A percentile compares a stretch with the other conserved stretches of the same genome.
Evolutionary conservation across 306 rosid species (phyloP).

Genomic region (Acmispon strigosus): DNA sequence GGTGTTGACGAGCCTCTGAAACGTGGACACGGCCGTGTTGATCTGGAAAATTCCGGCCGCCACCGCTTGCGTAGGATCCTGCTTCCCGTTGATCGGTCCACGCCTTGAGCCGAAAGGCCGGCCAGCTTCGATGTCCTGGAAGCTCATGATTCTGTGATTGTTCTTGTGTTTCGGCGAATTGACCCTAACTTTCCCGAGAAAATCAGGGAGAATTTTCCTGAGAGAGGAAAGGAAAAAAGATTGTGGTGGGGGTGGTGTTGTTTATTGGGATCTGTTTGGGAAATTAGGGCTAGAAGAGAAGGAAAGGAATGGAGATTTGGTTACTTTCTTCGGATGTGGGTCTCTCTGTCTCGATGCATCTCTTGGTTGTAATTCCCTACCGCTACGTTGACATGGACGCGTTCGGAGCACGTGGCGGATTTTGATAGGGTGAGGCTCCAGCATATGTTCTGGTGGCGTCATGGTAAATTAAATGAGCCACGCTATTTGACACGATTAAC

Average conservation of each 20-base stretch:
- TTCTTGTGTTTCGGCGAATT: neutral
- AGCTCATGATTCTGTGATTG: conserved; percentile 51
- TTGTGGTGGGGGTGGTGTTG: neutral
- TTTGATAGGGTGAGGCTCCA: neutral
- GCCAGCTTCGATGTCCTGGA: conserved; percentile 92
- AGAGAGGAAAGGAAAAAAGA: conserved; percentile 5
- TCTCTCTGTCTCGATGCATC: neutral
- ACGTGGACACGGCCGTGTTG: conserved; percentile 90
- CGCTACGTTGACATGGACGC: conserved; percentile 21
- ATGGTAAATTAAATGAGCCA: too few relatives aligned
- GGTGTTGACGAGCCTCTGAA: conserved; percentile 96
- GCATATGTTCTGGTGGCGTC: neutral
- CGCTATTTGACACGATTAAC: too few relatives aligned
- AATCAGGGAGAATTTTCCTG: conserved; percentile 24
- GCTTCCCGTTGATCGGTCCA: conserved; percentile 58
- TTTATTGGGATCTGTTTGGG: conserved; percentile 18
- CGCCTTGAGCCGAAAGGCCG: conserved; percentile 61
- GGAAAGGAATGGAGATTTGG: conserved; percentile 3
- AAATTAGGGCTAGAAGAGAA: conserved; percentile 4
- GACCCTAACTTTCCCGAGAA: conserved; percentile 45
- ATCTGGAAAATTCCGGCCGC: conserved; percentile 96
- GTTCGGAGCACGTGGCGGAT: neutral
- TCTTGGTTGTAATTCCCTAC: neutral
- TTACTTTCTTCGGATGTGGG: conserved; percentile 3
- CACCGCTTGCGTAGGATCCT: conserved; percentile 90